phyloP scores from a whole-genome alignment of 306 rosid species.

The Delonix regia region DNA sequence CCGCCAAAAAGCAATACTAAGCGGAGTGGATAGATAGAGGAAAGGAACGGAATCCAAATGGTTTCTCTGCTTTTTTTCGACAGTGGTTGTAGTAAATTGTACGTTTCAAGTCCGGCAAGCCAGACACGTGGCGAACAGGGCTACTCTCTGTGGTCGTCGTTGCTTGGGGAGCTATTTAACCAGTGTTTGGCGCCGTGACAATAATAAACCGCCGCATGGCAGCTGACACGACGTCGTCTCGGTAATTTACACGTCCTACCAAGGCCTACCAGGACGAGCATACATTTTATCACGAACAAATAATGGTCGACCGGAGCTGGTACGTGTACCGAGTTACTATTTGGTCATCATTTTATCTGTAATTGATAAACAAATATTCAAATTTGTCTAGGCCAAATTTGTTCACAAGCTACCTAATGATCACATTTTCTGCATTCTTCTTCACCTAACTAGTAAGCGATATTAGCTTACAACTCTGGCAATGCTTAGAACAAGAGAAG shows the following conservation, averaged over 20 bases:
- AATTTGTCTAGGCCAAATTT: neutral
- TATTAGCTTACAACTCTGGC: neutral
- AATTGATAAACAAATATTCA: neutral
- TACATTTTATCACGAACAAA: neutral
- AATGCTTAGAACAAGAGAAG: neutral
- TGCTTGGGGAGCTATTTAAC: neutral
- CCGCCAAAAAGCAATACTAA: slow-evolving; percentile 46
- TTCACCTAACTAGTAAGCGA: neutral
- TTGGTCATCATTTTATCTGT: neutral
- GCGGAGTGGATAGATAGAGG: slow-evolving; percentile 16
- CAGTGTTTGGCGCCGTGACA: neutral
- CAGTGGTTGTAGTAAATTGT: slow-evolving; percentile 31
- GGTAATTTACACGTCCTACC: no score
- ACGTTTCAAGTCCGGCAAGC: slow-evolving; percentile 41
- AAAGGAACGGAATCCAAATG: slow-evolving; percentile 43
- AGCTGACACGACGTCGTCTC: neutral
- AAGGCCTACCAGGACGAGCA: neutral
- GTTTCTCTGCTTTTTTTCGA: neutral
- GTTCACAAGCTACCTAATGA: neutral
- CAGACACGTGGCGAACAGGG: slow-evolving; percentile 49
- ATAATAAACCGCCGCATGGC: neutral
- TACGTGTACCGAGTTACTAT: neutral
- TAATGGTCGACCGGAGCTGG: neutral
- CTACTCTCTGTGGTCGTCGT: slow-evolving; percentile 20
- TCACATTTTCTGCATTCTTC: neutral